Evolutionary conservation across 495 filamentous ascomycete species (phyloP), one percentile per base, ranked within the genome.

Genomic region (Neurospora discreta): DNA sequence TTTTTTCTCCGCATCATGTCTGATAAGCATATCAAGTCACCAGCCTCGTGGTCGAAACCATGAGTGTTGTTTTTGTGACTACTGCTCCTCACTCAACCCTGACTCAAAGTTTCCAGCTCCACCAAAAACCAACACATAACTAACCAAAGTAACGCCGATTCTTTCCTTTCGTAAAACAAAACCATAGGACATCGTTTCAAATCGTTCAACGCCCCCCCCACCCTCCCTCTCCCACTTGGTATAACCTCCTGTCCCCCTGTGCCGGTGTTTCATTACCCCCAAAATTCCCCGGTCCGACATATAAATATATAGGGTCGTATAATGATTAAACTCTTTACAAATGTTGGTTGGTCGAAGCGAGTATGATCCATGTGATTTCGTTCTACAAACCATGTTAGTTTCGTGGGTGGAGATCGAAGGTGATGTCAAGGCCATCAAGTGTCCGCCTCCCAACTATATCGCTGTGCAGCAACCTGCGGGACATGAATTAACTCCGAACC

Each of bases 381-480:
- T 44, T 8, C 18, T 20, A 44, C 42, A 44, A n/a, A 4, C 18
- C 7, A 44, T 44, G 15, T 18, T 18, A 42, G 5, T 18, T 16
- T 42, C 5, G 15, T 42, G 40, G 15, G 15, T 39, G 9, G 39
- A 39, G 39, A 9, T 11, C 39, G 3, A 11, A 11, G 40, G 6
- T 5, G 40, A 42, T 42, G 15, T 42, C 15, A 18, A 42, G 16
- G 43, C 9, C 9, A 68, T 74, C 38, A 69, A 30, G 69, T 43
- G 75, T 79, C 71, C 70, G 39, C 81, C 72, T 87, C 85, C 84
- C 84, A 87, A 71, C 83, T 85, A 71, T 85, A 87, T 65, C 85
- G 79, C 70, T 82, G 82, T 39, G 82, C 84, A 18, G 85, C 84
- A 39, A 82, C 78, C 70, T 86, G 83, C 8, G 85, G 85, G 33